These are phyloP conservation scores for Hericium erinaceus DNA, from an alignment of 768 basidiomycete genomes.

Conservation along the genomic window DNA sequence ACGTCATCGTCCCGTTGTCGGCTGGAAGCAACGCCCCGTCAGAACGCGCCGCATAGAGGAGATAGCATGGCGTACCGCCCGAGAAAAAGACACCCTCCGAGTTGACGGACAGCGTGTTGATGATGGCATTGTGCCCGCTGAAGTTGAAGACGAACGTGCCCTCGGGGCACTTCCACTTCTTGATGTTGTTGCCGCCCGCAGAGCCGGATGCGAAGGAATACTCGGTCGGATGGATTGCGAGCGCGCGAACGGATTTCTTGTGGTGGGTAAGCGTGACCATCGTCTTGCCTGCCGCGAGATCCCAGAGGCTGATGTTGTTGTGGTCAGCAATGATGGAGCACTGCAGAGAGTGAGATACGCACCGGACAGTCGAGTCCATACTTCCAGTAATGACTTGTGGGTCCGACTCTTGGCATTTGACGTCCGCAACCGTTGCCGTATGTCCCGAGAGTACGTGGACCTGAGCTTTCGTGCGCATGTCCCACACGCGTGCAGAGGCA, in stretches of 20 bases:
- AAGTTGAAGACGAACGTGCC: constrained; percentile 96
- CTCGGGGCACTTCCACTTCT: constrained; percentile 99
- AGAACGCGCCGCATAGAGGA: background rate
- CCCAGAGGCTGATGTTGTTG: constrained; percentile 64
- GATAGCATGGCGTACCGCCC: constrained; percentile 52
- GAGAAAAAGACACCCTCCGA: constrained; percentile 96
- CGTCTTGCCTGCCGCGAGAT: constrained; percentile 94
- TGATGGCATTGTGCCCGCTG: constrained; percentile 91
- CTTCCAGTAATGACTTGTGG: constrained; percentile 97
- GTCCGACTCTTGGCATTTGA: constrained; percentile 94
- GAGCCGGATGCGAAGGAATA: constrained; percentile 94
- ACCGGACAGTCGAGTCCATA: constrained; percentile 97
- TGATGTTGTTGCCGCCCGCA: constrained; percentile 99
- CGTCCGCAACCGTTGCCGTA: constrained; percentile 90
- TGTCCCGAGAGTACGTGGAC: constrained; percentile 92
- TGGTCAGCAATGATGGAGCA: background rate
- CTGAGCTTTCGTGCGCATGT: constrained; percentile 97
- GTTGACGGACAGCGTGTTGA: constrained; percentile 92
- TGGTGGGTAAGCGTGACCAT: constrained; percentile 97
- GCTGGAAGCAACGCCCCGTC: constrained; percentile 31
- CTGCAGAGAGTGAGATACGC: constrained; percentile 14
- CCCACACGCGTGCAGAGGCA: constrained; percentile 96
- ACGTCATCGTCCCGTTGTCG: constrained; percentile 83
- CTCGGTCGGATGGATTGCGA: constrained; percentile 93
- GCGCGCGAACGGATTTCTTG: constrained; percentile 92